phyloP scores from a whole-genome alignment of 1,139 yeast species.

The Wickerhamomyces sp. region DNA sequence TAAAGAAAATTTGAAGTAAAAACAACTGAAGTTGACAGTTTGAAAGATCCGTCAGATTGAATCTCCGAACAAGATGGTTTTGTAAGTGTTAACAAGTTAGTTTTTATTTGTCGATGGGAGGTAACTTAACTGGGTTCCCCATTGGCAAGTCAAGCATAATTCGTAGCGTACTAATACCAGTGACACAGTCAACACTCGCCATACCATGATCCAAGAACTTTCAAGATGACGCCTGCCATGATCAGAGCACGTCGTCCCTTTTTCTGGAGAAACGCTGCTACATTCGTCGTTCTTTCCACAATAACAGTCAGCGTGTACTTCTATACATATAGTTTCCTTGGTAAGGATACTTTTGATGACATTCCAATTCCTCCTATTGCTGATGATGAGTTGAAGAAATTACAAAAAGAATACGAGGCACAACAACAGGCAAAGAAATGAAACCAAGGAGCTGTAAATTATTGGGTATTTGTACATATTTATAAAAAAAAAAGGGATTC shows the following conservation, averaged over 20 bases:
- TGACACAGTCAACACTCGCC: conserved; percentile 29
- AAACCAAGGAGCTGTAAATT: conserved; percentile 4
- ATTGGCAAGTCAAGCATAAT: too few species aligned
- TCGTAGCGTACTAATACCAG: too few species aligned
- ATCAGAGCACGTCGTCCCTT: conserved; percentile 84
- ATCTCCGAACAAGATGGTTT: conserved; percentile 13
- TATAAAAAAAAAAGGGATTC: too few species aligned
- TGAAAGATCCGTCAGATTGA: too few species aligned
- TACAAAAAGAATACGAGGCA: conserved; percentile 63
- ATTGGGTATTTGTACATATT: not conserved
- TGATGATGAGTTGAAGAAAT: conserved; percentile 66
- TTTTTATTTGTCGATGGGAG: not conserved
- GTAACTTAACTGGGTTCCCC: not conserved
- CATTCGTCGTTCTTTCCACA: conserved; percentile 52
- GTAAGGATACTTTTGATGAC: conserved; percentile 80
- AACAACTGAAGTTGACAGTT: too few species aligned
- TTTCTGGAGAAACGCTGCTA: conserved; percentile 68
- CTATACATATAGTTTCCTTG: conserved; percentile 69
- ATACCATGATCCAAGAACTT: conserved; percentile 73
- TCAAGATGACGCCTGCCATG: conserved; percentile 92
- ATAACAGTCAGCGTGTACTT: conserved; percentile 65
- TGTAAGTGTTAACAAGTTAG: conserved; percentile 6
- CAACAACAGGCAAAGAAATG: conserved; percentile 30
- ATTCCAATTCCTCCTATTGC: conserved; percentile 91
- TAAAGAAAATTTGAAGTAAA: too few species aligned